Base-by-base conservation (phyloP, 805 yeast genomes). In the Candida insectalens region DNA sequence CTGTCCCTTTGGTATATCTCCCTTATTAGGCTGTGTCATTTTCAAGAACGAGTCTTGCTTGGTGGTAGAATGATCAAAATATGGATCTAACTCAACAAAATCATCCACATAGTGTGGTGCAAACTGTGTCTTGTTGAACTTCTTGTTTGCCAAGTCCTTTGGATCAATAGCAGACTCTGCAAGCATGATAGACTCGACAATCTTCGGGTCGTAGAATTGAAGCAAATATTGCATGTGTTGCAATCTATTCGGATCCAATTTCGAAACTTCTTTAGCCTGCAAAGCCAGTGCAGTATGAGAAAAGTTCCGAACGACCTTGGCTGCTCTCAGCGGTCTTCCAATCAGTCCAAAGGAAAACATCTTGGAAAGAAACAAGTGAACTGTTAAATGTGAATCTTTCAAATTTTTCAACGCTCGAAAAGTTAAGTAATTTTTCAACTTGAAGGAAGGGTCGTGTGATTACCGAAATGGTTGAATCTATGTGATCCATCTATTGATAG, bases 91-190 rank as follows among this genome's bases (percentile, higher is more conserved):
- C 39, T 66, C 67, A 22, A 83, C 60, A 45, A 77, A 78, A 57
- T 89, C 95, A 41, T 77, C 85, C 27, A 69, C 56, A 44, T 74
- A 73, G 30, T 73, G 69, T 5, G 95, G 92, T 0, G 84, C 78
- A 53, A 83, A 83, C 42, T 63, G 67, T 20, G 62, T 59, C 6
- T 61, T 57, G 17, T 65, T 57, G 33, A 60, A 55, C 37, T 60
- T 63, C 33, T 67, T 66, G 30, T 59, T 49, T 4, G 55, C 51
- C 60, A 75, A 73, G 41, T 78, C 71, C 32, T 71, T 63, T 14
- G 94, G 89, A 7, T 74, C 64, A 33, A 87, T 75, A 14, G 72
- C 67, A 4, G 80, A 64, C 60, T 89, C 96, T 1, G 96, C 83
- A 29, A 80, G 67, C 45, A 81, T 65, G 44, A 92, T 84, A 34